Base-by-base conservation (phyloP, 2,329 filamentous ascomycete species). In the Pseudonectria foliicola region DNA sequence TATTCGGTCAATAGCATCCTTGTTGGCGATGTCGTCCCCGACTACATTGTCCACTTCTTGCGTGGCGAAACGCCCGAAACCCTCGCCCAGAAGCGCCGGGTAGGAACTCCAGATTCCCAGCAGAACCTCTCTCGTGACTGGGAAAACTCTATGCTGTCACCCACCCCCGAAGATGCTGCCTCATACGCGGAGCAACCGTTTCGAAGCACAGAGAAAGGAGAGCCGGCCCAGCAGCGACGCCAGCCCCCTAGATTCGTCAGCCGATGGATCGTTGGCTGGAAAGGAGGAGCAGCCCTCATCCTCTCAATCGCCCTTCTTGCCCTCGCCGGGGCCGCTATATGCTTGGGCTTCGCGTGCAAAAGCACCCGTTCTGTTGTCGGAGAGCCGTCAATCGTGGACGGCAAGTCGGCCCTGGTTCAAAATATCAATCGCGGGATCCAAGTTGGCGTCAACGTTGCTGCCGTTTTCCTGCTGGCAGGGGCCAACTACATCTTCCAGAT, bases 21-120 rank as follows among this genome's bases (percentile, higher is more conserved):
- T 18, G 60, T 66, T 37, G 59, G 58, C 36, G 64, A 67, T 35
- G 60, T 74, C 23, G 63, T 75, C 12, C 71, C 71, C 7, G 71
- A 75, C 53, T 75, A 75, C 44, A 66, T 75, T 27, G 60, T 71
- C 42, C 68, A 73, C 52, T 75, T 69, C 49, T 61, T 75, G 41
- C 65, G 70, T 27, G 71, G 71, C 29, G 71, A 75, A 53, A 75
- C 71, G 2, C 70, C 71, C 11, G 70, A 74, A 50, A 66, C 63
- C 21, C 48, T 75, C 13, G 70, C 70, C 6, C 56, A 58, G 37
- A 65, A 67, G 45, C 63, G 64, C 25, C 49, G 46, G 10, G 42
- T 33, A 25, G 36, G 34, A 11, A 37, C 52, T 26, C 45, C 44
- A 13, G 39, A 54, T 21, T 21, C 18, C 5, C 18, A 21, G 8